Evolutionary conservation across 495 filamentous ascomycete genomes (phyloP).

Genomic region (Hapsidospora chrysogenum): DNA sequence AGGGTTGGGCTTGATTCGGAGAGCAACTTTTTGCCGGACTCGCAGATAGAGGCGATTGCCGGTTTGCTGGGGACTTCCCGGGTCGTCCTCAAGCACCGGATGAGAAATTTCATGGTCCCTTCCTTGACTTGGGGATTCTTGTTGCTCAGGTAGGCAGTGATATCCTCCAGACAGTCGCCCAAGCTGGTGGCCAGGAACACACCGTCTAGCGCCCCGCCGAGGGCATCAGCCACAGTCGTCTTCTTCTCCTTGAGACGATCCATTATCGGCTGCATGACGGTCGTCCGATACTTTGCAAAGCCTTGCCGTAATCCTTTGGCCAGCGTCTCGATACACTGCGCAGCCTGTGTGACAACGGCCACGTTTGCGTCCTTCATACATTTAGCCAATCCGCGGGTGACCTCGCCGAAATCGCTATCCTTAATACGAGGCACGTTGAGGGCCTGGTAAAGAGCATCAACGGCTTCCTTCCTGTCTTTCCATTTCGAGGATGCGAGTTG

Average conservation of each 20-base stretch:
- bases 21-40: conserved; percentile 71
- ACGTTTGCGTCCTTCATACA: conserved; percentile 99
- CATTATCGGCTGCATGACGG: conserved; percentile 71
- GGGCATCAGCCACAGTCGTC: conserved; percentile 67
- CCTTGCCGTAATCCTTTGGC: conserved; percentile 70
- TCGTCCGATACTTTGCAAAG: conserved; percentile 66
- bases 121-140: conserved; percentile 98
- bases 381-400: conserved; percentile 69
- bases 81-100: conserved; percentile 73
- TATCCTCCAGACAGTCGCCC: conserved; percentile 77
- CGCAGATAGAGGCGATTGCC: conserved; percentile 72
- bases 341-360: conserved; percentile 81
- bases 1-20: conserved; percentile 75
- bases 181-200: conserved; percentile 68
- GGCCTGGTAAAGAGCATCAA: conserved; percentile 62
- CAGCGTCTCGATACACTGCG: conserved; percentile 84
- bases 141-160: conserved; percentile 65
- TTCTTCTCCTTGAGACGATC: conserved; percentile 98
- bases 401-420: conserved; percentile 74
- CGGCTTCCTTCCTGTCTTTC: conserved; percentile 93
- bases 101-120: conserved; percentile 78
- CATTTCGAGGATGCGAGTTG: conserved; percentile 80
- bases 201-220: conserved; percentile 71
- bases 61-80: conserved; percentile 65
- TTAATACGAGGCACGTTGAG: conserved; percentile 85